Evolutionary conservation across 2,329 filamentous ascomycete genomes (phyloP).

Genomic region (Epichloe hybrida): DNA sequence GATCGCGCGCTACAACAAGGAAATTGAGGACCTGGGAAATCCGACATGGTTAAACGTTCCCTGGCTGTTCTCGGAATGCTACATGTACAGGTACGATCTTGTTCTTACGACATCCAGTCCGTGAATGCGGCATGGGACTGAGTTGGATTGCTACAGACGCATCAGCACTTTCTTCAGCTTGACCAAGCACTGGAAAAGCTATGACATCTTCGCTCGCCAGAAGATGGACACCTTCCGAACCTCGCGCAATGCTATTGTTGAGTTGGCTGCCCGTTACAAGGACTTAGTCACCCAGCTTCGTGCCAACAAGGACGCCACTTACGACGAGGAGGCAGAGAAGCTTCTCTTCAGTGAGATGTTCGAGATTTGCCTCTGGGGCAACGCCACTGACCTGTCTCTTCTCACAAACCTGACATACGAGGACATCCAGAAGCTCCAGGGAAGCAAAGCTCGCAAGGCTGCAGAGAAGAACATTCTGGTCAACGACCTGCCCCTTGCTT

Average conservation of each 20-base stretch:
- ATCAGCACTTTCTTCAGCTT: slow-evolving; percentile 65
- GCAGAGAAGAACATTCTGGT: slow-evolving; percentile 85
- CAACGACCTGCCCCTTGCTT: slow-evolving; percentile 69
- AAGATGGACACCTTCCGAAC: slow-evolving; percentile 89
- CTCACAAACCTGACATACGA: slow-evolving; percentile 84
- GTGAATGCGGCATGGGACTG: neutral
- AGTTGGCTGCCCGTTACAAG: slow-evolving; percentile 67
- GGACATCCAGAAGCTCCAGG: slow-evolving; percentile 93
- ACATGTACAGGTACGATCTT: slow-evolving; percentile 60
- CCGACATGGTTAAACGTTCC: slow-evolving; percentile 72
- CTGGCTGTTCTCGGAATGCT: slow-evolving; percentile 91
- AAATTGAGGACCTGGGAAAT: slow-evolving; percentile 59
- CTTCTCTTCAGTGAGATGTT: slow-evolving; percentile 84
- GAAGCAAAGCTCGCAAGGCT: slow-evolving; percentile 69
- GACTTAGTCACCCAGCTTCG: slow-evolving; percentile 57
- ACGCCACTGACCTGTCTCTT: slow-evolving; percentile 86
- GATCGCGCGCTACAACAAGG: slow-evolving; percentile 71
- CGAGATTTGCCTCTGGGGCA: slow-evolving; percentile 94
- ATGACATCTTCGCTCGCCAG: slow-evolving; percentile 81
- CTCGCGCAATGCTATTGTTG: slow-evolving; percentile 72
- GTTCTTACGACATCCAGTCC: neutral
- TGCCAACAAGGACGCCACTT: slow-evolving; percentile 33
- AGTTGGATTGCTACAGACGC: slow-evolving; percentile 36
- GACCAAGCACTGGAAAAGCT: slow-evolving; percentile 72
- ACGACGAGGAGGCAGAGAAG: slow-evolving; percentile 55